Evolutionary conservation across 2,329 filamentous ascomycete species (phyloP), one percentile per base, ranked within the genome.

Genomic region (Lasiodiplodia sp.): DNA sequence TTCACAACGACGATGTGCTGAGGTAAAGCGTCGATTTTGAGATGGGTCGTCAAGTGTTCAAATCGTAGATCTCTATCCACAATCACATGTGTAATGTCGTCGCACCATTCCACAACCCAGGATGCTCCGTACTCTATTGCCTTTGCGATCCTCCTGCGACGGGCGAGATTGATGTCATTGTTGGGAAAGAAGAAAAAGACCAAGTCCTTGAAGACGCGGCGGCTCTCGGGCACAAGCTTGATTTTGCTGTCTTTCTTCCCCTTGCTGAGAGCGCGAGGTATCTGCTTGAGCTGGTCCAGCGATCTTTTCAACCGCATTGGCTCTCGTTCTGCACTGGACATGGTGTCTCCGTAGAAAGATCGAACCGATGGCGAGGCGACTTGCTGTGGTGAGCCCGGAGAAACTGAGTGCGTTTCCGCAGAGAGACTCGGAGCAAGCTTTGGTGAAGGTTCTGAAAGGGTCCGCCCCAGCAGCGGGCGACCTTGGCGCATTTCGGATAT

Each of bases 91-190:
- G 91, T 96, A 25, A 75, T 51, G 7, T 79, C 79, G 0, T 77
- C 73, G 37, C 79, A 78, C 75, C 90, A 87, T 0, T 84, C 80
- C 63, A 85, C 85, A 34, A 88, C 86, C 90, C 94, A 96, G 0
- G 77, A 81, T 1, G 91, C 95, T 53, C 95, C 95, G 76, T 90
- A 90, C 73, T 93, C 89, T 64, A 67, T 14, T 0, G 65, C 90
- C 77, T 91, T 94, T 37, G 86, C 86, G 65, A 97, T 97, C 4
- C 92, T 89, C 69, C 90, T 79, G 67, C 87, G 87, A 49, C 94
- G 87, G 8, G 87, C 83, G 12, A 87, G 86, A 38, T 90, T 87
- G 57, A 91, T 86, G 71, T 95, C 91, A 71, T 93, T 88, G 72
- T 96, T 92, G 0, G 94, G 95, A 6, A 97, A 88, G 77, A 96